phyloP scores from a whole-genome alignment of 768 basidiomycete genomes.

The Xerocomellus amylosporus region DNA sequence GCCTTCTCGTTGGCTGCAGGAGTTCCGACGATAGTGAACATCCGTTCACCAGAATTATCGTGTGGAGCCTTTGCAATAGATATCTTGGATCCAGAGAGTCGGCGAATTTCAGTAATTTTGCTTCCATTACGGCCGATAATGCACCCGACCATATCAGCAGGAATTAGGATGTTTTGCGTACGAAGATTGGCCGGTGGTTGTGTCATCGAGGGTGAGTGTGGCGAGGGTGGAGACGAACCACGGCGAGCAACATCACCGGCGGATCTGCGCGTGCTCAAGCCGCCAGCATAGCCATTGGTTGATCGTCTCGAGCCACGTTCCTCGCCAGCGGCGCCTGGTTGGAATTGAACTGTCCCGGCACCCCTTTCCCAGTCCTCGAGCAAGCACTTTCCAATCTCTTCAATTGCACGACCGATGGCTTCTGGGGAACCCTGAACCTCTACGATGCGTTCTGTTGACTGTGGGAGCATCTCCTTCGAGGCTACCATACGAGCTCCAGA shows the following conservation, averaged over 20 bases:
- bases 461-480: constrained; percentile 98
- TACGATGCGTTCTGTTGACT: constrained; percentile 98
- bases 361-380: constrained; percentile 97
- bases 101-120: constrained; percentile 99
- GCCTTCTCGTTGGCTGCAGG: constrained; percentile 98
- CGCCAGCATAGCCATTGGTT: constrained; percentile 50
- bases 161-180: constrained; percentile 99
- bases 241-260: constrained; percentile 54
- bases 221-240: constrained; percentile 41
- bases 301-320: constrained; percentile 56
- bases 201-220: constrained; percentile 44
- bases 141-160: constrained; percentile 98
- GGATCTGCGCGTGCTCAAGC: constrained; percentile 54
- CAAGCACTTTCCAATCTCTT: constrained; percentile 93
- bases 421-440: constrained; percentile 95
- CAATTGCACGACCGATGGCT: constrained; percentile 87
- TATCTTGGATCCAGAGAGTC: constrained; percentile 96
- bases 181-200: constrained; percentile 78
- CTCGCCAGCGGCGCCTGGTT: constrained; percentile 80
- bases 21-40: constrained; percentile 98
- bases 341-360: constrained; percentile 91
- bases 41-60: constrained; percentile 97
- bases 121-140: constrained; percentile 95
- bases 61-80: constrained; percentile 99
- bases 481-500: constrained; percentile 98